Conservation (phyloP, 1,284 basidiomycete species). For the Lignosus rhinocerotis region DNA sequence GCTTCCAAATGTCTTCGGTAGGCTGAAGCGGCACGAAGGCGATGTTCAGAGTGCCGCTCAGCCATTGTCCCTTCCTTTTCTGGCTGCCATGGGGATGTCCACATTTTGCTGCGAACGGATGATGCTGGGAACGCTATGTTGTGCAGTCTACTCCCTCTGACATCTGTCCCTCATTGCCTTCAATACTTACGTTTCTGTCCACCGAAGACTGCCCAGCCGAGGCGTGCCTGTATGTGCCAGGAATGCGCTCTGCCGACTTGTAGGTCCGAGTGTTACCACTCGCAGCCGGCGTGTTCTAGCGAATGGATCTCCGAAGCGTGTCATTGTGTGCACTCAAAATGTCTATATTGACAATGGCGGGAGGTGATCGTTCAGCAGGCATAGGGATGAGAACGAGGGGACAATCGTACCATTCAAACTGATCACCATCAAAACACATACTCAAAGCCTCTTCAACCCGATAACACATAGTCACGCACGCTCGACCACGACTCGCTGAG, state of each 20-base stretch:
- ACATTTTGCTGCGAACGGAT: conserved; percentile 9
- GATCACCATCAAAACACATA: too few species aligned
- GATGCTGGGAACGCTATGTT: not conserved
- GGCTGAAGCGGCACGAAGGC: conserved; percentile 3
- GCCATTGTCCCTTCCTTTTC: conserved; percentile 26
- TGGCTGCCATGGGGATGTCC: not conserved
- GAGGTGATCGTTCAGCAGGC: too few species aligned
- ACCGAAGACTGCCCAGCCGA: not conserved
- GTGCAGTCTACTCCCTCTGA: not conserved
- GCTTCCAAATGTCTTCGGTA: conserved; percentile 25
- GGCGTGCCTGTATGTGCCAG: not conserved
- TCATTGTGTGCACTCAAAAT: not conserved
- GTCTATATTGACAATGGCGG: not conserved
- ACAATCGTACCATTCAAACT: too few species aligned
- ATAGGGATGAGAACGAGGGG: too few species aligned
- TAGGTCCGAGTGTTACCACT: conserved; percentile 20
- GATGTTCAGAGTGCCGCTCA: conserved; percentile 16
- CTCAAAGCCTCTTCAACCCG: too few species aligned
- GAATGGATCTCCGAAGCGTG: not conserved
- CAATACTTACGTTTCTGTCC: not conserved
- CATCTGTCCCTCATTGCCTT: not conserved
- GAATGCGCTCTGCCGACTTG: conserved; percentile 12
- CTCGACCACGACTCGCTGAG: too few species aligned
- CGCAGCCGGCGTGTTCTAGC: not conserved
- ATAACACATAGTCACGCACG: too few species aligned